Evolutionary conservation across 2,329 filamentous ascomycete genomes (phyloP).

Genomic region (Blumeriella jaapii): DNA sequence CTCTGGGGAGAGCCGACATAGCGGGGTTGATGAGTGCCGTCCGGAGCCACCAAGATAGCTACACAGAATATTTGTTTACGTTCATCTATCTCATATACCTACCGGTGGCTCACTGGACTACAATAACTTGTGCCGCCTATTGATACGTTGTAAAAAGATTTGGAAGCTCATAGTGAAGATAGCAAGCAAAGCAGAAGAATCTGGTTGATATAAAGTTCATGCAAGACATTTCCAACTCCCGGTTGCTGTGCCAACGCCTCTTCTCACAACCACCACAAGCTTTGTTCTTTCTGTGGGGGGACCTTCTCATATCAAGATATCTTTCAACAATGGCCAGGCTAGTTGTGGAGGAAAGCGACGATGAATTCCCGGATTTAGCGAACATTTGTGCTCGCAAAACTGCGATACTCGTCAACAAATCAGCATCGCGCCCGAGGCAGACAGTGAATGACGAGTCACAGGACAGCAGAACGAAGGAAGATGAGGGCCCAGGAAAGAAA

Average conservation of each 20-base stretch:
- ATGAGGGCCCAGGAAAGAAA: background rate
- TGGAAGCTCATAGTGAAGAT: too few relatives aligned
- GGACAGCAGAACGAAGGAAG: background rate
- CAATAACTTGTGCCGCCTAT: too few relatives aligned
- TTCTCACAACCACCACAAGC: background rate
- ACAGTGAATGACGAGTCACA: background rate
- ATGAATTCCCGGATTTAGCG: conserved; percentile 17
- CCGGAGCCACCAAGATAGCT: too few relatives aligned
- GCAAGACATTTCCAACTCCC: background rate
- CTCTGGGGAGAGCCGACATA: background rate
- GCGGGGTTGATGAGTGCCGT: too few relatives aligned
- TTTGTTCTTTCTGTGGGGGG: background rate
- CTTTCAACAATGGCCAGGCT: conserved; percentile 13
- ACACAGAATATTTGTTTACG: too few relatives aligned
- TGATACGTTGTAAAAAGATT: too few relatives aligned
- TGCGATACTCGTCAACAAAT: background rate
- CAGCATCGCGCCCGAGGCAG: background rate
- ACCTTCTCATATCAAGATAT: background rate
- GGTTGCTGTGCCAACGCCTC: conserved; percentile 3
- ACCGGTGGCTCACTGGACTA: too few relatives aligned
- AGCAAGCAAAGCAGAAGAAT: too few relatives aligned
- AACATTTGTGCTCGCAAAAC: conserved; percentile 4
- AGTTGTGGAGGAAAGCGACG: conserved; percentile 17
- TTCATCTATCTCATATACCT: too few relatives aligned
- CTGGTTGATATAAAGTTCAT: background rate